These are phyloP conservation scores for Chaetomiaceae sp. DNA, from an alignment of 2,329 filamentous ascomycete genomes.

Conservation along the genomic window DNA sequence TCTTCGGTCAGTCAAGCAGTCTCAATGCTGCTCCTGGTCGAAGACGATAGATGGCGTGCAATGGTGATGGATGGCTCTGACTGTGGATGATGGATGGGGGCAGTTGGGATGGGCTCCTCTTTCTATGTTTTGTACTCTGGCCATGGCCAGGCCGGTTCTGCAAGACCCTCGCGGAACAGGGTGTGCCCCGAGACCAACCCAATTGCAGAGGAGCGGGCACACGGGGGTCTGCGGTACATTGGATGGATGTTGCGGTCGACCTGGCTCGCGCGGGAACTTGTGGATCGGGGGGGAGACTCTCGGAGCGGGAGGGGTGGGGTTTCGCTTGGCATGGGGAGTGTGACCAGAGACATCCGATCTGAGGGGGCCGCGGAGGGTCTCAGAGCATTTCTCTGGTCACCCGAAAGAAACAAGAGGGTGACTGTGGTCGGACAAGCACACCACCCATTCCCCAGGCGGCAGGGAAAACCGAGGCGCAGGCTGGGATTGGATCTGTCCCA, in stretches of 20 bases:
- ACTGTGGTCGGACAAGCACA: constrained; percentile 16
- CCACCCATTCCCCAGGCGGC: background rate
- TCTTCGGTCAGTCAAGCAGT: constrained; percentile 20
- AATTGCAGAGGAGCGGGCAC: constrained; percentile 19
- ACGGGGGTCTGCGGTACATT: constrained; percentile 23
- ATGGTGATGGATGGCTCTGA: constrained; percentile 20
- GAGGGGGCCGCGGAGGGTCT: constrained; percentile 15
- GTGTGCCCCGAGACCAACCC: constrained; percentile 21
- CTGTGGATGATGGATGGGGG: constrained; percentile 16
- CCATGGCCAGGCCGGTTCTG: constrained; percentile 22
- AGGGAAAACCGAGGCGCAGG: constrained; percentile 4
- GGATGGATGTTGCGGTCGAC: constrained; percentile 23
- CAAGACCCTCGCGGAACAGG: constrained; percentile 17
- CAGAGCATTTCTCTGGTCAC: constrained; percentile 16
- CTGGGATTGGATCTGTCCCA: constrained; percentile 11
- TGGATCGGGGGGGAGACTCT: constrained; percentile 20
- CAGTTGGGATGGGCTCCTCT: constrained; percentile 21
- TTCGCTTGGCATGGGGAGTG: constrained; percentile 21
- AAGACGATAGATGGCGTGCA: constrained; percentile 19
- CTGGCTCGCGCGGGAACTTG: constrained; percentile 18
- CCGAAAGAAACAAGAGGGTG: constrained; percentile 13
- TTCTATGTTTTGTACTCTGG: constrained; percentile 24
- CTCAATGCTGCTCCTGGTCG: constrained; percentile 23
- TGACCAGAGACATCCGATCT: constrained; percentile 24
- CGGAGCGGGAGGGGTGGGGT: constrained; percentile 16